These are phyloP conservation scores for Alternaria postmessia DNA, from an alignment of 2,329 filamentous ascomycete genomes.

Conservation along the genomic window DNA sequence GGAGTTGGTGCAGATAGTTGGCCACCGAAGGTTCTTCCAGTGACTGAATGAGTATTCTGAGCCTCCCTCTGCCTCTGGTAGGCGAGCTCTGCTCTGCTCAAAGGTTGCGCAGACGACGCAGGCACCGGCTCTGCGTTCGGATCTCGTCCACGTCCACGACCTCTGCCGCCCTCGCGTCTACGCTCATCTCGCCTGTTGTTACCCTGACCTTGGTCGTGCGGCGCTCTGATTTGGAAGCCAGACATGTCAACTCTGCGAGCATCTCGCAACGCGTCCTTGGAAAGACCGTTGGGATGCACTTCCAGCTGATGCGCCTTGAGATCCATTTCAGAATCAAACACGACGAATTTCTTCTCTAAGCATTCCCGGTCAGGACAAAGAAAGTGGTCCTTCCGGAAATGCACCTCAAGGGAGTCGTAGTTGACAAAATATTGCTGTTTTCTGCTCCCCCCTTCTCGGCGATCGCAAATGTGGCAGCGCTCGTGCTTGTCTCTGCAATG, in stretches of 20 bases:
- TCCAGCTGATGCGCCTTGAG: conserved; percentile 91
- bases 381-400: conserved; percentile 89
- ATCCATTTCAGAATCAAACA: conserved; percentile 94
- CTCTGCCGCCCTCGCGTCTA: conserved; percentile 57
- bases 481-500: conserved; percentile 96
- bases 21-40: conserved; percentile 83
- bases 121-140: conserved; percentile 85
- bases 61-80: conserved; percentile 93
- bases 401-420: conserved; percentile 83
- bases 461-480: conserved; percentile 92
- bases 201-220: conserved; percentile 66
- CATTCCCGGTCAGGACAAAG: conserved; percentile 86
- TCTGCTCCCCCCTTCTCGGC: conserved; percentile 62
- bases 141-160: conserved; percentile 76
- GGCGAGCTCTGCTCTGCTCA: conserved; percentile 86
- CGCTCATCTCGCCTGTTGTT: conserved; percentile 52
- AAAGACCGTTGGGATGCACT: conserved; percentile 78
- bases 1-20: conserved; percentile 70
- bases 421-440: conserved; percentile 91
- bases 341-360: conserved; percentile 95
- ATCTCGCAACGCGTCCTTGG: conserved; percentile 84
- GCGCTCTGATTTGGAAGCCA: conserved; percentile 78
- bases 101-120: conserved; percentile 76
- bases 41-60: conserved; percentile 82
- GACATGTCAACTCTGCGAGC: conserved; percentile 87